Percentiles rank a stretch among this genome's conserved stretches.
phyloP scores from a whole-genome alignment of 805 yeast genomes.

The Komagataella kurtzmanii region DNA sequence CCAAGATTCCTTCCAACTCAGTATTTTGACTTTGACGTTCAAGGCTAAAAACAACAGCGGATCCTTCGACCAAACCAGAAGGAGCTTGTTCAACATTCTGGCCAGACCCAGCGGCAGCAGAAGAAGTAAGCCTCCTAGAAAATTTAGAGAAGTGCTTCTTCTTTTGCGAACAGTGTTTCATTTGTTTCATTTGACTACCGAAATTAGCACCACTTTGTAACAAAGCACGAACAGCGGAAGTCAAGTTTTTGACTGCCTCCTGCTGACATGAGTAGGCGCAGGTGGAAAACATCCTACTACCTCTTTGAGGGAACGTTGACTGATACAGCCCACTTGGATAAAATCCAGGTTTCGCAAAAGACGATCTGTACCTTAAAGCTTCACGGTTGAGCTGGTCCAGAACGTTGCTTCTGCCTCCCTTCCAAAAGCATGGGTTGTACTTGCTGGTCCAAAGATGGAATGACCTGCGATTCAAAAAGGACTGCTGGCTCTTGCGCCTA shows the following conservation, averaged over 20 bases:
- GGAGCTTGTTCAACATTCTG: constrained; percentile 16
- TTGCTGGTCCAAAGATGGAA: background rate
- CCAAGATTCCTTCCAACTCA: constrained; percentile 28
- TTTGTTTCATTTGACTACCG: constrained; percentile 13
- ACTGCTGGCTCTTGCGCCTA: constrained; percentile 3
- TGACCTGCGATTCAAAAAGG: constrained; percentile 10
- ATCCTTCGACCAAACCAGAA: constrained; percentile 20
- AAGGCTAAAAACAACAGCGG: constrained; percentile 45
- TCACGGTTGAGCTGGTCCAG: background rate
- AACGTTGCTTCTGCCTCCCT: background rate
- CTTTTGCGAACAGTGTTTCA: constrained; percentile 9
- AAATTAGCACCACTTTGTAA: constrained; percentile 16
- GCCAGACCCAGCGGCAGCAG: constrained; percentile 15
- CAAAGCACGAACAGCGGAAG: constrained; percentile 29
- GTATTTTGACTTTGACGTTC: constrained; percentile 19
- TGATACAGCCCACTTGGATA: constrained; percentile 19
- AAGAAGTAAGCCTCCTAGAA: constrained; percentile 7
- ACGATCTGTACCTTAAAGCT: constrained; percentile 3
- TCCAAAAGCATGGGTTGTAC: background rate
- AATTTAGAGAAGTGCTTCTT: background rate
- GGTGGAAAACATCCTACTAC: constrained; percentile 20
- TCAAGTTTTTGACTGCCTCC: constrained; percentile 47
- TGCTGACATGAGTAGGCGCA: constrained; percentile 26
- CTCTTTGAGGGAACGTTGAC: constrained; percentile 20
- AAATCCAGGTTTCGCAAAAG: constrained; percentile 5